Conservation (phyloP, 495 filamentous ascomycete genomes). For the Margaritispora aquatica region DNA sequence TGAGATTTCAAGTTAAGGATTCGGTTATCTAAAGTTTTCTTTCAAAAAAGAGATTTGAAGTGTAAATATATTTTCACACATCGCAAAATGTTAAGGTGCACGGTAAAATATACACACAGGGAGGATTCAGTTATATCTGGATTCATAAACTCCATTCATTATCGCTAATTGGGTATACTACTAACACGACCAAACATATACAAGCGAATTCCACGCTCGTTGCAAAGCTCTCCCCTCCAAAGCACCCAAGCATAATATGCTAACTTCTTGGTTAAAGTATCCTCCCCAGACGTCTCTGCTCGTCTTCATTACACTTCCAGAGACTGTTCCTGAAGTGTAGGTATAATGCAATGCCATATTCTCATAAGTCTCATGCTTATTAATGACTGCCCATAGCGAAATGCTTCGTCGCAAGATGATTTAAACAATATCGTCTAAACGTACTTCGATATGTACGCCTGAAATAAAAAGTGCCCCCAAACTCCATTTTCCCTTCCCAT, state of each 20-base stretch:
- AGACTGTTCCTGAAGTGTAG: neutral
- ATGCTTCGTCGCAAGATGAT: conserved; percentile 4
- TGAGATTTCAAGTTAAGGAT: no score
- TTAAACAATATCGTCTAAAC: conserved; percentile 23
- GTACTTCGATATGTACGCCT: conserved; percentile 6
- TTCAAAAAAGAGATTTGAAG: no score
- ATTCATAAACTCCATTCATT: conserved; percentile 11
- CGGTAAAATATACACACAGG: no score
- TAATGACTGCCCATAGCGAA: conserved; percentile 7
- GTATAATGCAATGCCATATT: neutral
- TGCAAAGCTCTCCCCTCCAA: neutral
- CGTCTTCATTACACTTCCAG: neutral
- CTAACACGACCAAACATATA: conserved; percentile 36
- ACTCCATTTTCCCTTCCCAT: conserved; percentile 18
- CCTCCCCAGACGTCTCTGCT: neutral
- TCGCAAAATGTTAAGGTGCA: no score
- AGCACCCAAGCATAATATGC: conserved; percentile 11
- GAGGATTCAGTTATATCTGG: neutral
- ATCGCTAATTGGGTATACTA: conserved; percentile 25
- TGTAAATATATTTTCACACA: no score
- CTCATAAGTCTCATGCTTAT: conserved; percentile 1
- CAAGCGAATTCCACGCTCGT: conserved; percentile 21
- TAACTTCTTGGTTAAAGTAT: conserved; percentile 1
- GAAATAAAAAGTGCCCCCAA: conserved; percentile 11
- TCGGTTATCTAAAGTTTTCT: no score